Conservation (phyloP, 768 basidiomycete species). For the Glaciozyma martinii region DNA sequence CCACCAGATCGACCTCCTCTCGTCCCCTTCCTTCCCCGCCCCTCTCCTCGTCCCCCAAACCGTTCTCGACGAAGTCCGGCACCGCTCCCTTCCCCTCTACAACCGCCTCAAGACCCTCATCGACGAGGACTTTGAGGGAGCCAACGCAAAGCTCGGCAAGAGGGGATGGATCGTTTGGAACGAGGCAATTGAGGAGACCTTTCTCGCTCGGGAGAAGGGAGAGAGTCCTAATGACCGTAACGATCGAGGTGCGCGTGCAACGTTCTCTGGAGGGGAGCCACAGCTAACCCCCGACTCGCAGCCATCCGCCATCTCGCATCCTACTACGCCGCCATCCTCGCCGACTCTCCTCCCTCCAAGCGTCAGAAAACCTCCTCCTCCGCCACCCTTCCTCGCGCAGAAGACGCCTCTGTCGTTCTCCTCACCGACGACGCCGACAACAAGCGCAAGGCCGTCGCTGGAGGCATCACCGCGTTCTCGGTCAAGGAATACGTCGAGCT, state of each 20-base stretch:
- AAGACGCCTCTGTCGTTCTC: constrained; percentile 59
- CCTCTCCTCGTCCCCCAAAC: constrained; percentile 90
- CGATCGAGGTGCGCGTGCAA: constrained; percentile 61
- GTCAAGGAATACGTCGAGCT: constrained; percentile 75
- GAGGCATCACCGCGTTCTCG: constrained; percentile 58
- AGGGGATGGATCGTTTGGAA: constrained; percentile 29
- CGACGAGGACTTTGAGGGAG: constrained; percentile 52
- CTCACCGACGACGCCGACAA: constrained; percentile 86
- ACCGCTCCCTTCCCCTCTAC: constrained; percentile 82
- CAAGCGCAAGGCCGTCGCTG: constrained; percentile 59
- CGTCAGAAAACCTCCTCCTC: constrained; percentile 20
- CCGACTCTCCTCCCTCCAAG: constrained; percentile 6
- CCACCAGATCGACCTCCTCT: constrained; percentile 92
- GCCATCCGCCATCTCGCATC: constrained; percentile 78
- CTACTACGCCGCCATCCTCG: constrained; percentile 77
- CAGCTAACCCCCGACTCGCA: constrained; percentile 36
- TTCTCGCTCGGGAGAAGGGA: constrained; percentile 56
- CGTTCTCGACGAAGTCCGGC: constrained; percentile 90
- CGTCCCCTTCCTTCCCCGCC: constrained; percentile 60
- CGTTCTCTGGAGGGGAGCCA: neutral
- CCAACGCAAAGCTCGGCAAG: constrained; percentile 71
- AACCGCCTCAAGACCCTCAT: constrained; percentile 80
- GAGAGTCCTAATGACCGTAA: constrained; percentile 90
- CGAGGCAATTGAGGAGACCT: constrained; percentile 46
- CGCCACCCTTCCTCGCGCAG: constrained; percentile 11